phyloP scores from a whole-genome alignment of 352 stramenopile species.

The Phytophthora pinifolia region DNA sequence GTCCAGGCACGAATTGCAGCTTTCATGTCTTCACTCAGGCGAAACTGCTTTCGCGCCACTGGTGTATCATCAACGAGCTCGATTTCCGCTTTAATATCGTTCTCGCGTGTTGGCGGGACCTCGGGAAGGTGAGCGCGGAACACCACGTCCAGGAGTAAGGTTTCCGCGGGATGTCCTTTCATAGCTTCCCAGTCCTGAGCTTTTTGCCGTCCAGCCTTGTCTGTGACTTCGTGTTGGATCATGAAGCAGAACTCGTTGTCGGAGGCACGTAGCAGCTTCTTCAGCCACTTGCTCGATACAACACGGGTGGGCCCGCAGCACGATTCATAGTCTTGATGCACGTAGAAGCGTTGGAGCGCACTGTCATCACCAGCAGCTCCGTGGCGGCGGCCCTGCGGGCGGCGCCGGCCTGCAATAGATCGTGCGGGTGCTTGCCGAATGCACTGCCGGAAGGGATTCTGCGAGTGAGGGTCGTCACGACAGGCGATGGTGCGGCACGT shows the following conservation, averaged over 20 bases:
- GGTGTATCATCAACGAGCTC: background rate
- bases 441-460: conserved; percentile 2
- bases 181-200: background rate
- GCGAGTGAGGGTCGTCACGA: background rate
- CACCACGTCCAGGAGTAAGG: background rate
- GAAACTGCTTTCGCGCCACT: background rate
- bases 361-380: background rate
- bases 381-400: background rate
- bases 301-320: background rate
- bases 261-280: background rate
- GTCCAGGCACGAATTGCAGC: background rate
- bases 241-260: conserved; percentile 19
- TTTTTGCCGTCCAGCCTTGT: background rate
- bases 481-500: background rate
- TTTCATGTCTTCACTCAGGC: conserved; percentile 5
- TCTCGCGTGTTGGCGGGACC: background rate
- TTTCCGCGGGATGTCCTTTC: background rate
- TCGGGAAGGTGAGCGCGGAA: background rate
- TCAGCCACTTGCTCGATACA: conserved; percentile 1
- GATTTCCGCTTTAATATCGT: conserved; percentile 1
- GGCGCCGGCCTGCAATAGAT: background rate
- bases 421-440: background rate
- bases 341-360: background rate
- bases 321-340: background rate
- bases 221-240: background rate